Base-by-base conservation (phyloP, 345 rosid species). In the Raphanus raphanistrum region DNA sequence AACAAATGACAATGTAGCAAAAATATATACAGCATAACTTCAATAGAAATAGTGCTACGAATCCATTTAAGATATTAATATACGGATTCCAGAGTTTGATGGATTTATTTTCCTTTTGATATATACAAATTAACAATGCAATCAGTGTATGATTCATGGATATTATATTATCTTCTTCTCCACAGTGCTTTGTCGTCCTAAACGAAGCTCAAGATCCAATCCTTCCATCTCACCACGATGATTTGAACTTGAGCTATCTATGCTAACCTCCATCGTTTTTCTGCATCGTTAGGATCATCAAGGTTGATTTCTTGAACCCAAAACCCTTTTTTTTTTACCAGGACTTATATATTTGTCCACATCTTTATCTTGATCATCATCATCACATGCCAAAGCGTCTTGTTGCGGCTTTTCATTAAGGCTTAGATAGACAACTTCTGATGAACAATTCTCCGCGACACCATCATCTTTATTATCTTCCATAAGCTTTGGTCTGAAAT, bases 401-500 rank as follows among this genome's bases (percentile, higher is more conserved):
- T 63, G 33, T 62, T 63, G 38, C 50, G 59, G 68, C 27, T 50
- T 55, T 66, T 72, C 74, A 36, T 74, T 74, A 32, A 68, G 79
- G 74, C 69, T 26, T 52, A 69, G 48, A 63, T 71, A 21, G 15
- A 54, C 66, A 73, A 62, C 74, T 62, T 73, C 74, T 26, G 68
- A 72, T 35, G 68, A 67, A 32, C 67, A 60, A 62, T 15, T 68
- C 7, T 62, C 70, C 6, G 45, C 64, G 38, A 79, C 66, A 31
- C 15, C 66, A 38, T 36, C 78, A 29, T 79, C 75, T 6, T 68
- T 61, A 13, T 25, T 57, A 45, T 72, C 81, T 68, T 83, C 80
- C 55, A 54, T 70, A 11, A 88, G 72, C 61, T 76, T 29, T 62
- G 83, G 85, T 73, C 86, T 88, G 80, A 87, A 86, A 78, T 84